A percentile compares a stretch with the other conserved stretches of the same genome.
phyloP scores from a whole-genome alignment of 805 yeast genomes.

The Blastobotrys parvus region DNA sequence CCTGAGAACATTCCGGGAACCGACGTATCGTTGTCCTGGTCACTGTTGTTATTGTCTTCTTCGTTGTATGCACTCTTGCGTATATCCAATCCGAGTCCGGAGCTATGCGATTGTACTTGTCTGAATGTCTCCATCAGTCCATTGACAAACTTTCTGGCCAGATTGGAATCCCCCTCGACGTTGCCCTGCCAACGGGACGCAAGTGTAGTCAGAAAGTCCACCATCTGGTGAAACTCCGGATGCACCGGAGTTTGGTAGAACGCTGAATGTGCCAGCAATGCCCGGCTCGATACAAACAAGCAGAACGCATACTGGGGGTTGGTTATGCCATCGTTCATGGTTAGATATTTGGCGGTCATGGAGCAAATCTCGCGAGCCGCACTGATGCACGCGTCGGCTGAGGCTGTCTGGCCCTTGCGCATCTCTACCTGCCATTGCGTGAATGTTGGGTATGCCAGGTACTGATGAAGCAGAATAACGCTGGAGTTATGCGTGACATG shows the following conservation, averaged over 20 bases:
- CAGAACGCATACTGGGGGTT: neutral
- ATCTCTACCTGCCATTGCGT: neutral
- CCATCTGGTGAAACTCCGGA: neutral
- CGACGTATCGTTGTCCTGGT: neutral
- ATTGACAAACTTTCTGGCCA: neutral
- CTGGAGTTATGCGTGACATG: constrained; percentile 5
- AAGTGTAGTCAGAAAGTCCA: neutral
- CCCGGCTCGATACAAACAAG: neutral
- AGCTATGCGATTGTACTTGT: neutral
- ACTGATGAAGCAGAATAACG: constrained; percentile 4
- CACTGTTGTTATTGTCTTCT: neutral
- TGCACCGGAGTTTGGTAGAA: neutral
- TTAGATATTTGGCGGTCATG: neutral
- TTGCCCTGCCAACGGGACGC: neutral
- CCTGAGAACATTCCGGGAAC: neutral
- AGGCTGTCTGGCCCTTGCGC: neutral
- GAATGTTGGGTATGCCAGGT: constrained; percentile 2
- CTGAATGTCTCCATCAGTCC: neutral
- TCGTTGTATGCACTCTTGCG: neutral
- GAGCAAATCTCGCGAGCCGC: neutral
- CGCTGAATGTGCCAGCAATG: neutral
- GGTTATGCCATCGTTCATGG: neutral
- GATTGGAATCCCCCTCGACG: neutral
- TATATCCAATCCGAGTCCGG: neutral
- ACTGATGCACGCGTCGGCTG: neutral